These are phyloP conservation scores for Aspergillus sp. DNA, from an alignment of 2,329 filamentous ascomycete species.

Conservation along the genomic window DNA sequence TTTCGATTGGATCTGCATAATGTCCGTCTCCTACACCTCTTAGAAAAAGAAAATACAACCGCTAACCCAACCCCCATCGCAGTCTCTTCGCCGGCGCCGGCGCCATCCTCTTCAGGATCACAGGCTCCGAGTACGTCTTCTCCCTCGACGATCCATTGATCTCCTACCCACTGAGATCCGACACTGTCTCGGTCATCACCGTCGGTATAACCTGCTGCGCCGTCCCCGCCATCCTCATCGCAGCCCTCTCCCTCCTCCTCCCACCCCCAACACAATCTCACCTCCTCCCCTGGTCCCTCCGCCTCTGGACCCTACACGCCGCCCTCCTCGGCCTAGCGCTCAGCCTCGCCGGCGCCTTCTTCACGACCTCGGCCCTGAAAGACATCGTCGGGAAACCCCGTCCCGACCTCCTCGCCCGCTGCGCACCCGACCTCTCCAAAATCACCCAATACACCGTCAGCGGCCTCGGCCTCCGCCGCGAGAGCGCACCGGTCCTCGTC, in stretches of 20 bases:
- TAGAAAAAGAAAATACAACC: no score
- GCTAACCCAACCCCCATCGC: no score
- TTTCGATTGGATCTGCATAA: no score
- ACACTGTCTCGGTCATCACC: constrained; percentile 2
- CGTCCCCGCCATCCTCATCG: constrained; percentile 12
- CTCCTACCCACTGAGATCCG: constrained; percentile 2
- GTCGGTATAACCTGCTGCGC: constrained; percentile 5
- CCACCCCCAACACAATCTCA: background rate
- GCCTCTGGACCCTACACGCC: constrained; percentile 3
- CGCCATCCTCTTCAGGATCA: background rate
- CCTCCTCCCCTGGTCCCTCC: background rate
- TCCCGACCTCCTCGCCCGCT: constrained; percentile 7
- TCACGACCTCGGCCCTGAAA: constrained; percentile 7
- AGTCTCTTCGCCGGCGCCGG: no score
- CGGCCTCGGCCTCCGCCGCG: background rate
- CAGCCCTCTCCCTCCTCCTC: background rate
- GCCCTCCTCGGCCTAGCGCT: background rate
- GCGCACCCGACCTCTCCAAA: background rate
- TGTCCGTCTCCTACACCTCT: no score
- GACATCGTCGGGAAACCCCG: constrained; percentile 8
- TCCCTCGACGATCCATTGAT: constrained; percentile 2
- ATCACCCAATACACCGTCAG: background rate
- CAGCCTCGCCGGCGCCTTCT: constrained; percentile 7
- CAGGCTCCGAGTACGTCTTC: background rate
- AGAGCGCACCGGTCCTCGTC: background rate